Base-by-base conservation (phyloP, 192 early-diverging fungal genomes). In the Umbelopsis sp. region DNA sequence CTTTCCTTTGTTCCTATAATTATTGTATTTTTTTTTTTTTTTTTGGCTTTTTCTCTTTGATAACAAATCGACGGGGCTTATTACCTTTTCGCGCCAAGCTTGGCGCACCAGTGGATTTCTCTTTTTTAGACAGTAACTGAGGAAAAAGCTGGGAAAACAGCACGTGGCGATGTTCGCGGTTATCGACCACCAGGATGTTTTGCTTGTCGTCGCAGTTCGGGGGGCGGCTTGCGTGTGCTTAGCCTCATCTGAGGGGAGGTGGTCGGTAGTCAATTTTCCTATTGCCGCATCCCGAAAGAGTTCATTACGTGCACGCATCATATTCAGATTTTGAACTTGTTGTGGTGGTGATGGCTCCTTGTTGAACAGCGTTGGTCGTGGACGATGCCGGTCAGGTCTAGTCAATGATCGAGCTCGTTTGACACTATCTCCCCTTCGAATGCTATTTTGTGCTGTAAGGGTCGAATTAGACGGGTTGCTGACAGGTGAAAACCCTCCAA, bases 51-150 rank as follows among this genome's bases (percentile, higher is more conserved):
- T 51, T 15, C 12, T 15, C 12, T 15, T 51, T 51, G n/a, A 13
- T 7, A 51, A 35, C 10, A 16, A 46, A 7, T 47, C 22, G 15
- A 48, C 20, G 65, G 65, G 65, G 37, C 37, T 1, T 10, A 22
- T 55, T 78, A 78, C 84, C 69, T 87, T 87, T 75, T 87, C 85
- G 61, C 83, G 75, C 83, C 83, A 87, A 27, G 85, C 85, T 33
- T 87, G 85, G 22, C 74, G 77, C 64, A 68, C 69, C 37, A 53
- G 64, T 15, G 73, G 50, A 52, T 82, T 79, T 18, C 65, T 72
- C 71, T 82, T 82, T n/a, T 71, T 37, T 27, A 79, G 75, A 41
- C 80, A 85, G 23, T 72, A 71, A 18, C 83, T 74, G 27, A 85
- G 74, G 25, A 82, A 47, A 44, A 64, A 70, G 20, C 69, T 69